These are phyloP conservation scores for Xylariomycetidae sp. DNA, from an alignment of 2,329 filamentous ascomycete species.

Conservation along the genomic window DNA sequence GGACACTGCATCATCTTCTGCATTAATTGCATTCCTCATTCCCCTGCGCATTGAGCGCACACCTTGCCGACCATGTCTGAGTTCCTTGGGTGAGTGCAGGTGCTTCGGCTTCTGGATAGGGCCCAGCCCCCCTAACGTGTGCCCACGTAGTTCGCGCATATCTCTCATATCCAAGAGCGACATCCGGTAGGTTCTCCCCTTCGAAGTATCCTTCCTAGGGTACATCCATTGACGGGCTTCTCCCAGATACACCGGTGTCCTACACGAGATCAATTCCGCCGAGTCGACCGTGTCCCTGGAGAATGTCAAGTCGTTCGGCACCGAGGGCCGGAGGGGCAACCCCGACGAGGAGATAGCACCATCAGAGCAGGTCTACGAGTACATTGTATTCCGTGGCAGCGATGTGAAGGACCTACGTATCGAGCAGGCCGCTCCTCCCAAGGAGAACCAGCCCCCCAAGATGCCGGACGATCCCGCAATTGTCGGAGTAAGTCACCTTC, in stretches of 20 bases:
- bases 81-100: conserved; percentile 47
- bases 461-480: conserved; percentile 95
- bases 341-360: conserved; percentile 76
- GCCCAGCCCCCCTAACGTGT: conserved; percentile 12
- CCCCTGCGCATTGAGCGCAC: conserved; percentile 20
- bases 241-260: conserved; percentile 83
- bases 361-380: conserved; percentile 89
- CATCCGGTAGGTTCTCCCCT: conserved; percentile 68
- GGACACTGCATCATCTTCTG: conserved; percentile 1
- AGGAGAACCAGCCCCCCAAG: conserved; percentile 68
- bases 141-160: conserved; percentile 68
- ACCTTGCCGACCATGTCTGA: conserved; percentile 43
- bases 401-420: conserved; percentile 98
- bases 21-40: conserved; percentile 9
- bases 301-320: conserved; percentile 90
- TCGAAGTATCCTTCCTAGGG: conserved; percentile 7
- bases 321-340: conserved; percentile 77
- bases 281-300: conserved; percentile 94
- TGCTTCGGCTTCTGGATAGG: conserved; percentile 2
- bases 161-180: conserved; percentile 96
- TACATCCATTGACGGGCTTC: conserved; percentile 9
- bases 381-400: conserved; percentile 96
- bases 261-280: conserved; percentile 97
- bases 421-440: conserved; percentile 70
- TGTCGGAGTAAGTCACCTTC: conserved; percentile 74